Evolutionary conservation across 805 yeast species (phyloP).

Genomic region (Candida boleticola): DNA sequence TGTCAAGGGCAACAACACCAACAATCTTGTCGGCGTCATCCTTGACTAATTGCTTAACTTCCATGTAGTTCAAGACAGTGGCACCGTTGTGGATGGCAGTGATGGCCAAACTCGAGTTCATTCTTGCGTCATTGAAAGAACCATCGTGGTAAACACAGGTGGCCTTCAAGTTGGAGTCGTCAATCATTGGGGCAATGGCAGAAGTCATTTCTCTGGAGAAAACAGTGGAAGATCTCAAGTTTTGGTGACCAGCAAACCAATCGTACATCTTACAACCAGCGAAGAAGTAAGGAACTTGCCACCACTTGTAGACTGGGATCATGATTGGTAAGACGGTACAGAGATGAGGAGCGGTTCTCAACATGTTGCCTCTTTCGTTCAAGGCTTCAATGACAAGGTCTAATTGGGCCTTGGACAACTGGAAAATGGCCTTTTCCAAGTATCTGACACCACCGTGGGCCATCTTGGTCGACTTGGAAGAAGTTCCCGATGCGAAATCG

Average conservation of each 20-base stretch:
- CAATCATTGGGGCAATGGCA: constrained; percentile 83
- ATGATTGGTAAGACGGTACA: constrained; percentile 83
- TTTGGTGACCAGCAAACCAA: constrained; percentile 86
- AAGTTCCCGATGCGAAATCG: constrained; percentile 91
- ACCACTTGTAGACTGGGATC: constrained; percentile 94
- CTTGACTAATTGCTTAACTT: constrained; percentile 74
- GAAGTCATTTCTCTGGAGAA: constrained; percentile 64
- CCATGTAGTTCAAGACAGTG: constrained; percentile 82
- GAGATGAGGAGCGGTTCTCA: constrained; percentile 90
- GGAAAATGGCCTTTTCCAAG: constrained; percentile 91
- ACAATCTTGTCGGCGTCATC: constrained; percentile 54
- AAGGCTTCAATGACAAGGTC: constrained; percentile 87
- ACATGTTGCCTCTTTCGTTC: constrained; percentile 80
- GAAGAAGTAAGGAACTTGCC: constrained; percentile 95
- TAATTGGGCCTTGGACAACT: constrained; percentile 84
- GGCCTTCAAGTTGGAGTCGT: constrained; percentile 75
- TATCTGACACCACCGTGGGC: constrained; percentile 98
- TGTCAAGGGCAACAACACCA: constrained; percentile 77
- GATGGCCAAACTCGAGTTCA: constrained; percentile 81
- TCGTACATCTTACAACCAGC: constrained; percentile 91
- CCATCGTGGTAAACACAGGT: constrained; percentile 95
- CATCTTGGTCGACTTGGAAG: constrained; percentile 91
- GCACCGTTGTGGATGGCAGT: constrained; percentile 89
- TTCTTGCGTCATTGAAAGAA: constrained; percentile 86
- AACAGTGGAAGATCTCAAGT: constrained; percentile 74